Evolutionary conservation across 2,329 filamentous ascomycete species (phyloP), one percentile per base, ranked within the genome.

Genomic region (Colletotrichum echinochloae): DNA sequence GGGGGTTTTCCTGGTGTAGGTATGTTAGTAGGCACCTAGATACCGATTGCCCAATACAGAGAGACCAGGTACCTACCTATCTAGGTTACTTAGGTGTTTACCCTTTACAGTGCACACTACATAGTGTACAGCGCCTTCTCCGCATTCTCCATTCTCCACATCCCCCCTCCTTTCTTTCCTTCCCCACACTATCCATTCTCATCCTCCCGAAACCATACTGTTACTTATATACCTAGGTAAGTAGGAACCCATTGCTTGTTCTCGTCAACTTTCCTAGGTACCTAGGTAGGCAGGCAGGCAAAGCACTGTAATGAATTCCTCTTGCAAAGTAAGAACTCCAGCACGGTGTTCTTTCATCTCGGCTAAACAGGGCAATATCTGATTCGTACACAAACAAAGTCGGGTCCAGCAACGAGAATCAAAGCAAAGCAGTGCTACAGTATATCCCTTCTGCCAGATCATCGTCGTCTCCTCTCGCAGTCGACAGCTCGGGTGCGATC

Each of bases 111-210:
- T 33, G 30, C 30, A n/a, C n/a, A n/a, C n/a, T n/a, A n/a, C n/a
- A n/a, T n/a, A n/a, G n/a, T n/a, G n/a, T n/a, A n/a, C n/a, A 60
- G 49, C 48, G 44, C 41, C 63, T 70, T 70, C 67, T 70, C 67
- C 67, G 63, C 67, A 70, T 70, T 60, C 23, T 26, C 28, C 28
- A 20, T 46, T 35, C 52, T 23, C 57, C 51, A 54, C 16, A 14
- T 3, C 26, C 26, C 30, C 20, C 52, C n/a, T 48, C 26, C 41
- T 48, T 49, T 62, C 30, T 59, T 56, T 12, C 44, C 39, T 49
- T 66, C 67, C 63, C 67, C 67, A 70, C 67, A 70, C 63, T 54
- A 70, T 54, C 67, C 67, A 66, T 66, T 49, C 44, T 18, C 20
- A 44, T 41, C 49, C 57, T n/a, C n/a, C n/a, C n/a, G n/a, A n/a